These are phyloP conservation scores for Cladosporium colombiae DNA, from an alignment of 2,329 filamentous ascomycete species.

Conservation along the genomic window DNA sequence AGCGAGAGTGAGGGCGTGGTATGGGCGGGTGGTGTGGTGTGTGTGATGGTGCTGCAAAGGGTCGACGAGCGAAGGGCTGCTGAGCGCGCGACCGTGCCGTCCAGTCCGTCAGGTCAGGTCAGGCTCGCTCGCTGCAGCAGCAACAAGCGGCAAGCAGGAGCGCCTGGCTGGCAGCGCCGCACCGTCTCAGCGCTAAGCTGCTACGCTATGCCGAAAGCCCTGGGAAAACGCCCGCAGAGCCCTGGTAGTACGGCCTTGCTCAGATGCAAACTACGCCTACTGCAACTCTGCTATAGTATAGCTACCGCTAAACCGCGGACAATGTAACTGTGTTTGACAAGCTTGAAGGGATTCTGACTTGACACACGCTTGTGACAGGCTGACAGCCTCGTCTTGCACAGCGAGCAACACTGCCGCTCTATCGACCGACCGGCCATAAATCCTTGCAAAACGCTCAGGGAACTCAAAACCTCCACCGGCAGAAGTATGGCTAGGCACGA, in stretches of 20 bases:
- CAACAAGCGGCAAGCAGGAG: slow-evolving; percentile 10
- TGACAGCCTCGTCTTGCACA: not conserved
- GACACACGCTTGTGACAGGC: slow-evolving; percentile 2
- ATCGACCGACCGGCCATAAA: slow-evolving; percentile 11
- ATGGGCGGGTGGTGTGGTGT: slow-evolving; percentile 5
- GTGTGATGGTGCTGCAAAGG: slow-evolving; percentile 18
- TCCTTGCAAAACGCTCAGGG: slow-evolving; percentile 12
- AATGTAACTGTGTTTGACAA: not conserved
- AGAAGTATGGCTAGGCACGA: slow-evolving; percentile 9
- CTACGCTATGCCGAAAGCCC: slow-evolving; percentile 4
- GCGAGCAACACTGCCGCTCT: not conserved
- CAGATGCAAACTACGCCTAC: not conserved
- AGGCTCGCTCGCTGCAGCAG: not conserved
- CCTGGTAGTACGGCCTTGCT: not conserved
- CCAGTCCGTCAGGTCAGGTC: slow-evolving; percentile 1
- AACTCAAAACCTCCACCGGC: not conserved
- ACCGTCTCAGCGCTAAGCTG: slow-evolving; percentile 4
- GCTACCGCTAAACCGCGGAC: not conserved
- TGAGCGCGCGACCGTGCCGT: slow-evolving; percentile 10
- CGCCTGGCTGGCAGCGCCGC: not conserved
- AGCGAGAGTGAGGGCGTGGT: slow-evolving; percentile 11
- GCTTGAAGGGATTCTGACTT: not conserved
- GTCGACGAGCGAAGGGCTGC: slow-evolving; percentile 12
- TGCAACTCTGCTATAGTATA: not conserved
- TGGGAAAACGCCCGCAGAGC: slow-evolving; percentile 1